Percentiles rank a stretch among this genome's conserved stretches.
phyloP scores from a whole-genome alignment of 2,329 filamentous ascomycete genomes.

The Colletotrichum sp. region DNA sequence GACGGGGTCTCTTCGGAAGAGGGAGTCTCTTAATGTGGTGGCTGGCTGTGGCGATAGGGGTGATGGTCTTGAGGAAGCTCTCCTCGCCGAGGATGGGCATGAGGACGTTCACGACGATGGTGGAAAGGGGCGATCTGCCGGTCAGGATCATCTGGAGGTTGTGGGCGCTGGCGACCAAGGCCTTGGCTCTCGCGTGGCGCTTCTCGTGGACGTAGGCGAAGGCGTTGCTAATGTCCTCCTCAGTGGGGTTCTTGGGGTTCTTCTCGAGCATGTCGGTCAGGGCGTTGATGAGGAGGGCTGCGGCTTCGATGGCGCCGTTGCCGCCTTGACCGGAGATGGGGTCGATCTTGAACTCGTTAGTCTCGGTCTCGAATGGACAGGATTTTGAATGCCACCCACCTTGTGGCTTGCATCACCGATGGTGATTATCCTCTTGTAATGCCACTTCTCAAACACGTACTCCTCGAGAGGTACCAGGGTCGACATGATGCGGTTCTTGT shows the following conservation, averaged over 20 bases:
- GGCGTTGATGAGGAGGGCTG: slow-evolving; percentile 25
- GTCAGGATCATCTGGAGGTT: slow-evolving; percentile 1
- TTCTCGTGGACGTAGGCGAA: slow-evolving; percentile 2
- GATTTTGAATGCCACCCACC: slow-evolving; percentile 16
- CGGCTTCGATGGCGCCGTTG: slow-evolving; percentile 29
- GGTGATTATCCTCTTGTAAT: slow-evolving; percentile 40
- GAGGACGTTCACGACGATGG: background rate
- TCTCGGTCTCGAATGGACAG: background rate
- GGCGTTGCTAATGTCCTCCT: background rate
- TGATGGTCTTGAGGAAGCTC: background rate
- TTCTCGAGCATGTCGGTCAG: slow-evolving; percentile 2
- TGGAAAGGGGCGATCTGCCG: background rate
- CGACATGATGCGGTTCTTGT: slow-evolving; percentile 29
- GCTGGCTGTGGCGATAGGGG: background rate
- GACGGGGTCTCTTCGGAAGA: background rate
- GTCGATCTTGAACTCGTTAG: slow-evolving; percentile 21
- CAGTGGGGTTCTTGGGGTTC: background rate
- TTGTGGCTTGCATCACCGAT: slow-evolving; percentile 49
- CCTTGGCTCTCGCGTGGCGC: background rate
- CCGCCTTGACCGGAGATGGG: slow-evolving; percentile 29
- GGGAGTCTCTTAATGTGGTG: background rate
- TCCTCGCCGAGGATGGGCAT: background rate
- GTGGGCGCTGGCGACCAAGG: background rate
- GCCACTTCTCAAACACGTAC: slow-evolving; percentile 42
- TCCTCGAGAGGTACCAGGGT: slow-evolving; percentile 32